Evolutionary conservation across 1,284 basidiomycete species (phyloP), one percentile per base, ranked within the genome.

Genomic region (Puccinia polysora): DNA sequence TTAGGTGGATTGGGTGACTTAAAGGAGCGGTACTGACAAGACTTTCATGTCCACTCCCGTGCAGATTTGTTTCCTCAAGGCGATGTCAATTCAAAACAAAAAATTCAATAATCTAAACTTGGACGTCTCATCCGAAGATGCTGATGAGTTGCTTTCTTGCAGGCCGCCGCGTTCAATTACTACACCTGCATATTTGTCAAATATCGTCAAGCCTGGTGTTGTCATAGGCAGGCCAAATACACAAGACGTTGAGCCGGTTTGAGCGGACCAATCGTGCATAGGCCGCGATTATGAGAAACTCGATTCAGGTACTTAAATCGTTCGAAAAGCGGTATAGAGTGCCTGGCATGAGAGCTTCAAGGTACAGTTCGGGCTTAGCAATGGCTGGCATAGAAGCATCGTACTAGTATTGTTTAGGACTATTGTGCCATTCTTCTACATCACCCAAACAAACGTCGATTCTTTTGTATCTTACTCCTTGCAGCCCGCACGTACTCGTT

Each of bases 11-110:
- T n/a, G n/a, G n/a, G n/a, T n/a, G 18, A 23, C 45, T 49, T n/a
- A 4, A 49, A 43, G 8, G 40, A 8, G 40, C 8, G 10, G 40
- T 52, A 8, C 8, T 52, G 12, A 25, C 7, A 25, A 52, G 12
- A 25, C 14, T 55, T 20, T 28, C 28, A 28, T 12, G 30, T 4
- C 18, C 23, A 56, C 15, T 14, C 6, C 28, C 30, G 25, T 20
- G 25, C 18, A 60, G 58, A 60, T 60, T 25, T 60, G 58, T 45
- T 45, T 38, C 43, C 23, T 60, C 34, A 60, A 60, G 43, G 38
- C 58, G 4, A 25, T 60, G 25, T 15, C 58, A 20, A 43, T 14
- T 40, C 36, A 60, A 38, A 34, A 18, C 15, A 60, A 60, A 45
- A 45, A 60, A 36, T 20, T 32, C 7, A 25, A 34, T 15, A 56